These are phyloP conservation scores for Sabuloglossum arenarium DNA, from an alignment of 495 filamentous ascomycete species.

Conservation along the genomic window DNA sequence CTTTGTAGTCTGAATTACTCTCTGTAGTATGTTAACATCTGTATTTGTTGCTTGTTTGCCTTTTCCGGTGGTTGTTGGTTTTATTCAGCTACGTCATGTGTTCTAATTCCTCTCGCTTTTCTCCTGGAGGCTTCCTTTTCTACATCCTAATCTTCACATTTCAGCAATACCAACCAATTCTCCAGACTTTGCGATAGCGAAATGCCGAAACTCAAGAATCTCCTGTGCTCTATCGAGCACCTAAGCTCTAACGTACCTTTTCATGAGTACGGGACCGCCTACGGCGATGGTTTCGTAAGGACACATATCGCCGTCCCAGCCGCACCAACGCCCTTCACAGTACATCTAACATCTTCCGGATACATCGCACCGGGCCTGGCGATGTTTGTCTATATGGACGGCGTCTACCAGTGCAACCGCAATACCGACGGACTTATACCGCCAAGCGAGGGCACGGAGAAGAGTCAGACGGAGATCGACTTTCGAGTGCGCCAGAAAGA, in stretches of 20 bases:
- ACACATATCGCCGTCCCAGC: conserved; percentile 23
- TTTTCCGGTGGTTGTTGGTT: not conserved
- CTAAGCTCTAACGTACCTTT: conserved; percentile 14
- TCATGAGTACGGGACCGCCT: conserved; percentile 21
- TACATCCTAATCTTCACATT: no score
- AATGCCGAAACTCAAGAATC: conserved; percentile 26
- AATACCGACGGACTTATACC: conserved; percentile 18
- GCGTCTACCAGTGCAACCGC: conserved; percentile 28
- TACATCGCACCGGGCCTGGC: conserved; percentile 26
- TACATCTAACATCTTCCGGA: conserved; percentile 19
- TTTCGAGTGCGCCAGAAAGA: conserved; percentile 26
- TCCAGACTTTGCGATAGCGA: not conserved
- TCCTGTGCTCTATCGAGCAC: conserved; percentile 23
- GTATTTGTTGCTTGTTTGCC: not conserved
- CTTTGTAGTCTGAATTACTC: not conserved
- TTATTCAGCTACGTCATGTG: not conserved
- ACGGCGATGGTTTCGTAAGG: conserved; percentile 24
- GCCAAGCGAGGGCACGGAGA: conserved; percentile 6
- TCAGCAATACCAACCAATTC: not conserved
- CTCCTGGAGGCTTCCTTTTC: no score
- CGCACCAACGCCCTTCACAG: conserved; percentile 15
- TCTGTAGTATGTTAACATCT: not conserved
- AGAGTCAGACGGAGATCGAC: conserved; percentile 14
- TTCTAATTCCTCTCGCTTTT: not conserved
- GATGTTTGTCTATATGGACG: conserved; percentile 29